Conservation (phyloP, 441 rosid species). For the Brassica hybrid region DNA sequence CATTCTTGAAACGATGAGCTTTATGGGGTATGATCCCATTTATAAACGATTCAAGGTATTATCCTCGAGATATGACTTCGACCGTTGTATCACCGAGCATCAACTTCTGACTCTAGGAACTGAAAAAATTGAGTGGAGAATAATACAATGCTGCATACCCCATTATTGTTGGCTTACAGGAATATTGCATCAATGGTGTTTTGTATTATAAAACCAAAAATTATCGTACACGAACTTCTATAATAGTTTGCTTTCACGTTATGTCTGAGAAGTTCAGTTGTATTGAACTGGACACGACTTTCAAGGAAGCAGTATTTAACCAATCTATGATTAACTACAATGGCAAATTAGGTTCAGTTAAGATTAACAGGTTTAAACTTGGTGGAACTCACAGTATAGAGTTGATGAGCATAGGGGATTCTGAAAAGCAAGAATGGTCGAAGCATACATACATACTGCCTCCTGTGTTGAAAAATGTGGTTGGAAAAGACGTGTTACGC, state of each 20-base stretch:
- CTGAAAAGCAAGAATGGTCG: background rate
- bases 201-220: background rate
- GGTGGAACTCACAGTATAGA: background rate
- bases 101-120: background rate
- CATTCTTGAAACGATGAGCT: background rate
- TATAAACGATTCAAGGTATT: background rate
- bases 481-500: background rate
- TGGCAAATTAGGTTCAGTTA: background rate
- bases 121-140: background rate
- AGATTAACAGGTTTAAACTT: background rate
- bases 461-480: background rate
- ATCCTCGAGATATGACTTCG: background rate
- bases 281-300: background rate
- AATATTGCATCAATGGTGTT: background rate
- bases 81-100: background rate
- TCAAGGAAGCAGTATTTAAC: background rate
- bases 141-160: background rate
- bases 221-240: background rate
- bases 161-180: background rate
- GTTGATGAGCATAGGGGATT: background rate
- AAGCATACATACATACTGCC: background rate
- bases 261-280: background rate
- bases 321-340: background rate
- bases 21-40: constrained; percentile 1
- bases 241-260: background rate